Evolutionary conservation across 768 basidiomycete species (phyloP).

Genomic region (Pleurotus sapidus): DNA sequence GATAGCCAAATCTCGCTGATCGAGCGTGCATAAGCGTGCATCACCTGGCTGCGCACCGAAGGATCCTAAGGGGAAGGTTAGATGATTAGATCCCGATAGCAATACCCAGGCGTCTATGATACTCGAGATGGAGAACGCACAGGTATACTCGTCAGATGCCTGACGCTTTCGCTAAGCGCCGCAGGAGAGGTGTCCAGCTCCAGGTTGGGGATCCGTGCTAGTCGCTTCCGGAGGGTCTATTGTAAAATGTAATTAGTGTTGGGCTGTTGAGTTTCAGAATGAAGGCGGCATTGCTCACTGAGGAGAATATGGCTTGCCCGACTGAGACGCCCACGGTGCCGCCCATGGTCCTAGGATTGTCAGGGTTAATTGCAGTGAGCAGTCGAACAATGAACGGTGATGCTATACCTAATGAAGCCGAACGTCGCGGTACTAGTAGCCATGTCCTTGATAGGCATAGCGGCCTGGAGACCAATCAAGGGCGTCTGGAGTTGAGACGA

Average conservation of each 20-base stretch:
- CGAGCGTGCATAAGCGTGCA: slow-evolving; percentile 61
- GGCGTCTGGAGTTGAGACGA: slow-evolving; percentile 41
- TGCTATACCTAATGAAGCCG: slow-evolving; percentile 59
- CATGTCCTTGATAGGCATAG: slow-evolving; percentile 88
- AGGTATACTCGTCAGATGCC: slow-evolving; percentile 39
- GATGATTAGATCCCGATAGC: background rate
- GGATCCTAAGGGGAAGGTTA: slow-evolving; percentile 38
- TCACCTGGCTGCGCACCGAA: slow-evolving; percentile 40
- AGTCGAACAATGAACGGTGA: background rate
- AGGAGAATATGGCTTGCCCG: slow-evolving; percentile 69
- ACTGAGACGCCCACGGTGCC: slow-evolving; percentile 76
- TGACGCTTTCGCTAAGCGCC: slow-evolving; percentile 44
- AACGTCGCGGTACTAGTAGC: slow-evolving; percentile 75
- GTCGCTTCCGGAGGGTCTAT: slow-evolving; percentile 34
- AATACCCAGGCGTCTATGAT: background rate
- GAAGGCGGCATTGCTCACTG: slow-evolving; percentile 32
- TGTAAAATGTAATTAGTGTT: background rate
- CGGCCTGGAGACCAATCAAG: slow-evolving; percentile 74
- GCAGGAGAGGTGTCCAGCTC: slow-evolving; percentile 37
- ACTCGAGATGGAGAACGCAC: slow-evolving; percentile 23
- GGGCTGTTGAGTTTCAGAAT: background rate
- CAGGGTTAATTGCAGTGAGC: slow-evolving; percentile 4
- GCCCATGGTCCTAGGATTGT: slow-evolving; percentile 54
- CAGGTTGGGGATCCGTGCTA: slow-evolving; percentile 34
- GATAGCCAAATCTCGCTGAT: slow-evolving; percentile 67